phyloP scores from a whole-genome alignment of 495 filamentous ascomycete genomes.

The Bacidia gigantensis region DNA sequence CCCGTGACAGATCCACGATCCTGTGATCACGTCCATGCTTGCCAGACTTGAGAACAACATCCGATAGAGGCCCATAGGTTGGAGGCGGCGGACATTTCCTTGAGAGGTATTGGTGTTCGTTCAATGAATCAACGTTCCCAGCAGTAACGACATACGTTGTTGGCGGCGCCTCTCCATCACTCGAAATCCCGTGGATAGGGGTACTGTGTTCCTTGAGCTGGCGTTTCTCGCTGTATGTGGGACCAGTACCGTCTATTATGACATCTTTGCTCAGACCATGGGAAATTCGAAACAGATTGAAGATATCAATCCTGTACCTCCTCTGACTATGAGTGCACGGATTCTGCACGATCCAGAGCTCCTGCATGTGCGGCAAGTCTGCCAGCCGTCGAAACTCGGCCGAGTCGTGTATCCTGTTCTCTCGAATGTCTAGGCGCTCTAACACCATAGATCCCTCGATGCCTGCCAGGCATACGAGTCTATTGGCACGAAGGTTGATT shows the following conservation, averaged over 20 bases:
- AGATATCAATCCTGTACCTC: slow-evolving; percentile 74
- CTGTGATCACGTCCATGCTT: no score
- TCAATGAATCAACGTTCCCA: no score
- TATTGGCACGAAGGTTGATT: slow-evolving; percentile 56
- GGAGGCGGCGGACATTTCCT: no score
- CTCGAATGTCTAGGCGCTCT: neutral
- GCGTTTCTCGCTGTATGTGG: slow-evolving; percentile 67
- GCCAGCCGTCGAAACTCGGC: slow-evolving; percentile 40
- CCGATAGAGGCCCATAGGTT: no score
- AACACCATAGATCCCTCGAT: neutral
- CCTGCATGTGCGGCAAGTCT: slow-evolving; percentile 75
- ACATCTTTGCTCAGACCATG: slow-evolving; percentile 87
- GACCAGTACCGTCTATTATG: slow-evolving; percentile 69
- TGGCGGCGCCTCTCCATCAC: no score
- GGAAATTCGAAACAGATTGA: slow-evolving; percentile 90
- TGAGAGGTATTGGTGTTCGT: no score
- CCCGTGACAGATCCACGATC: no score
- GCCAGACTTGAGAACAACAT: no score
- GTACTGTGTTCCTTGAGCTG: slow-evolving; percentile 72
- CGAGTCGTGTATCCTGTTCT: neutral
- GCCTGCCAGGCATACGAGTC: neutral
- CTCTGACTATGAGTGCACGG: slow-evolving; percentile 81
- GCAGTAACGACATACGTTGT: no score
- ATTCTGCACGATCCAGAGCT: slow-evolving; percentile 83
- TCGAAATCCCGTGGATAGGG: no score